These are phyloP conservation scores for Hansfordia pulvinata DNA, from an alignment of 2,329 filamentous ascomycete species.

Conservation along the genomic window DNA sequence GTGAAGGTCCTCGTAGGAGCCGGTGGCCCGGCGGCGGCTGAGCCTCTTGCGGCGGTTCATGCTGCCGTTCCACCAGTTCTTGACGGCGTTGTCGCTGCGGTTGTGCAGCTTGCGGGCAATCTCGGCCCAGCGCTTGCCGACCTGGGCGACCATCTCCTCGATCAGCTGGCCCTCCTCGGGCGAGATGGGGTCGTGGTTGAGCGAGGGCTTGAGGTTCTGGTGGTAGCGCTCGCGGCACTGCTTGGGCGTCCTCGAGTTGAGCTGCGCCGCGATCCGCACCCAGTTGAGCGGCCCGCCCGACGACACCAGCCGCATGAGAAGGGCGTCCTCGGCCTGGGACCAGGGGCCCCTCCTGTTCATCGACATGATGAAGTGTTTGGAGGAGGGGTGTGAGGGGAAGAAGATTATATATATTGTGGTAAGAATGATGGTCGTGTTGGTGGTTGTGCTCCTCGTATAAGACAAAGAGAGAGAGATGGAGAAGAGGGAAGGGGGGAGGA, in stretches of 20 bases:
- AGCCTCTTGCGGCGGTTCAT: conserved; percentile 63
- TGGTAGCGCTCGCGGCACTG: conserved; percentile 92
- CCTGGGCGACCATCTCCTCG: conserved; percentile 59
- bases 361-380: conserved; percentile 1
- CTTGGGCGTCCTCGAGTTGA: conserved; percentile 73
- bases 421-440: background rate
- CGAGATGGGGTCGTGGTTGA: conserved; percentile 64
- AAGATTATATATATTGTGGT: background rate
- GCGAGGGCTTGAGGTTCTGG: conserved; percentile 72
- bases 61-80: conserved; percentile 96
- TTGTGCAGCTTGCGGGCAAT: conserved; percentile 73
- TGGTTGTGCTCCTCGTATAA: too few species aligned
- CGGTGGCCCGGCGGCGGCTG: conserved; percentile 21
- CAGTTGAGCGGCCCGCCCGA: conserved; percentile 72
- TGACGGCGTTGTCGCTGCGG: conserved; percentile 87
- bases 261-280: conserved; percentile 69
- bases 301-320: conserved; percentile 57
- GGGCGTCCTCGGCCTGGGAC: conserved; percentile 63
- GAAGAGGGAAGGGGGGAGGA: background rate
- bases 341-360: conserved; percentile 55
- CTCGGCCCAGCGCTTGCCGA: conserved; percentile 86
- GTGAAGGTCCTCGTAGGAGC: conserved; percentile 16
- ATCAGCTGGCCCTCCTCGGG: conserved; percentile 59
- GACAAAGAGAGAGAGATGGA: background rate
- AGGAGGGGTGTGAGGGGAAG: background rate